Percentiles rank a stretch among this genome's conserved stretches.
Conservation (phyloP, 2,329 filamentous ascomycete genomes). For the Samsoniella hepiali region DNA sequence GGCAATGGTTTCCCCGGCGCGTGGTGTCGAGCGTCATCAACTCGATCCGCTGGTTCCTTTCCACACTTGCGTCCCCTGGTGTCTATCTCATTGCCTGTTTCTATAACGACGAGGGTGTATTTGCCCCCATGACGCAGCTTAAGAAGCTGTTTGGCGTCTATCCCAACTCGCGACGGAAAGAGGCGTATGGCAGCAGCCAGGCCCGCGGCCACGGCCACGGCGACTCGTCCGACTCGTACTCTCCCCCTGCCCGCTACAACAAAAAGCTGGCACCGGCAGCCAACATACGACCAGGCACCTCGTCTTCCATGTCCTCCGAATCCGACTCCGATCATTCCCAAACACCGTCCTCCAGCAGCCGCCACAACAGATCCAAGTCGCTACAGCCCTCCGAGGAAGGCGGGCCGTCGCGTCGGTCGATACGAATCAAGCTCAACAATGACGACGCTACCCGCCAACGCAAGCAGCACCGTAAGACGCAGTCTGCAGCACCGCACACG, state of each 20-base stretch:
- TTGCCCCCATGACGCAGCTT: slow-evolving; percentile 73
- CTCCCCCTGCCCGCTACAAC: slow-evolving; percentile 28
- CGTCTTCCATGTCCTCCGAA: slow-evolving; percentile 68
- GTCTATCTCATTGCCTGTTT: slow-evolving; percentile 81
- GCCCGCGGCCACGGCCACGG: slow-evolving; percentile 29
- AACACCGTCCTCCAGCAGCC: slow-evolving; percentile 28
- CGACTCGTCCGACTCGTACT: slow-evolving; percentile 23
- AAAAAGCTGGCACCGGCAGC: slow-evolving; percentile 28
- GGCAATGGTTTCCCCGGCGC: slow-evolving; percentile 55
- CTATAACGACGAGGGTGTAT: slow-evolving; percentile 74
- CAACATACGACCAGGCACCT: slow-evolving; percentile 35
- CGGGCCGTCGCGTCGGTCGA: slow-evolving; percentile 68
- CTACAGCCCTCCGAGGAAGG: slow-evolving; percentile 59
- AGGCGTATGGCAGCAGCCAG: slow-evolving; percentile 43
- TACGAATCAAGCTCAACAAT: slow-evolving; percentile 84
- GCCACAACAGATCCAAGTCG: slow-evolving; percentile 64
- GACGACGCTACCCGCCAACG: slow-evolving; percentile 72
- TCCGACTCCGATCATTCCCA: slow-evolving; percentile 57
- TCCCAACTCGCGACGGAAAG: slow-evolving; percentile 20
- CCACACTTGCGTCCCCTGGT: slow-evolving; percentile 74
- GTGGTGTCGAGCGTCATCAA: slow-evolving; percentile 70
- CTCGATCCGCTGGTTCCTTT: slow-evolving; percentile 74
- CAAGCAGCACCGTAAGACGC: slow-evolving; percentile 66
- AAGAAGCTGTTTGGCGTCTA: slow-evolving; percentile 57
- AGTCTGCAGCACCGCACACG: slow-evolving; percentile 45